Evolutionary conservation across 192 early-diverging fungal species (phyloP).

Genomic region (Rhizophagus prolifer): DNA sequence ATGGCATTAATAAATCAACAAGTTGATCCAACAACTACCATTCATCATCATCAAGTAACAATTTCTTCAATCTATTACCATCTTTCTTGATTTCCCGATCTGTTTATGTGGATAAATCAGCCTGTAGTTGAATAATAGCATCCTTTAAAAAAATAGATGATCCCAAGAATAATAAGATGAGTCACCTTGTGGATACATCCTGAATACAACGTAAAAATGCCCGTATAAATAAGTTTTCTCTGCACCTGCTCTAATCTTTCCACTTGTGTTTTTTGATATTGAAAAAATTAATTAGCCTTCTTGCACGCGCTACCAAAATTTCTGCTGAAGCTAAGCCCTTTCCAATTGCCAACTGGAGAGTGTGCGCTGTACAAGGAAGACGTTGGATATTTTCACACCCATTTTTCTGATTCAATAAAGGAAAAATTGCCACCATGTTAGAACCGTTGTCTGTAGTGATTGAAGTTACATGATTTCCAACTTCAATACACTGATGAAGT

Average conservation of each 20-base stretch:
- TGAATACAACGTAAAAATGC: background rate
- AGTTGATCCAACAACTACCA: background rate
- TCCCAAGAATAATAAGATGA: no score
- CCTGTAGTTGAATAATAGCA: conserved; percentile 11
- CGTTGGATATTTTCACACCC: background rate
- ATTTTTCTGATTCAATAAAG: no score
- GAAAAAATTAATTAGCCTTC: conserved; percentile 25
- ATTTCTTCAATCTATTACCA: background rate
- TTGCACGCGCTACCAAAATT: background rate
- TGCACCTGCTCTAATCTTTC: background rate
- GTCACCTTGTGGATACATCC: background rate
- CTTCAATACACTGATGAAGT: background rate
- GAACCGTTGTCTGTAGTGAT: background rate
- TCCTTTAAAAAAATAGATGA: conserved; percentile 4
- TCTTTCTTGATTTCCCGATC: background rate
- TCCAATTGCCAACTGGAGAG: background rate
- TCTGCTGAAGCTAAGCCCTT: background rate
- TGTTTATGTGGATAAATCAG: background rate
- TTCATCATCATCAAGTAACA: background rate
- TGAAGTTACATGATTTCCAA: background rate
- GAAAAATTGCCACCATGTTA: background rate
- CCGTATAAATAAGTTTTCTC: background rate
- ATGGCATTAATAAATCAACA: background rate
- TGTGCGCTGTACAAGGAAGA: background rate
- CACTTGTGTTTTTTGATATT: conserved; percentile 5